Percentiles rank a stretch among this genome's conserved stretches.
These are phyloP conservation scores for Camelina laxa DNA, from an alignment of 345 rosid genomes.

Conservation along the genomic window DNA sequence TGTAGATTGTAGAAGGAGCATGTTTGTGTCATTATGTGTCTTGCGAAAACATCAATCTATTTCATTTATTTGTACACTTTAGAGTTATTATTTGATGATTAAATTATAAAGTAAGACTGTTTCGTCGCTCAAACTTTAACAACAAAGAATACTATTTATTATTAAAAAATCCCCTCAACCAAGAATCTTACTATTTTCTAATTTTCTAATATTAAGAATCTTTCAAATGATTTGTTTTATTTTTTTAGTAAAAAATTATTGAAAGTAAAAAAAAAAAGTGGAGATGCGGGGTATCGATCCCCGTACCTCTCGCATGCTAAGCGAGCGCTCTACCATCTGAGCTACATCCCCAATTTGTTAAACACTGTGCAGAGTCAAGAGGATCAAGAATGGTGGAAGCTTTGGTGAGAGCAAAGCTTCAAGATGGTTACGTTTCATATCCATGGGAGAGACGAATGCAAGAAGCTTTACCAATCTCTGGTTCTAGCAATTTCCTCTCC, in stretches of 20 bases:
- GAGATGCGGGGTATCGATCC: constrained; percentile 91
- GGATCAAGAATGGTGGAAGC: constrained; percentile 80
- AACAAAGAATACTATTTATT: too few species aligned
- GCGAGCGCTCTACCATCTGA: constrained; percentile 96
- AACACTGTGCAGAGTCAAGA: constrained; percentile 64
- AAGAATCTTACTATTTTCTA: too few species aligned
- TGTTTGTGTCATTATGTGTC: background rate
- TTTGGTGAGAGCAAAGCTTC: constrained; percentile 69
- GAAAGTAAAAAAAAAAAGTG: constrained; percentile 9
- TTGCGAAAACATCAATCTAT: background rate
- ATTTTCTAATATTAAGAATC: too few species aligned
- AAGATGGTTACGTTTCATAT: constrained; percentile 91
- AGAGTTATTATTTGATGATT: constrained; percentile 13
- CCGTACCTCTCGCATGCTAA: constrained; percentile 92
- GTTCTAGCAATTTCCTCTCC: constrained; percentile 86
- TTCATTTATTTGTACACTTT: too few species aligned
- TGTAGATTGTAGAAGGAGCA: background rate
- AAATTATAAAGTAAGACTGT: background rate
- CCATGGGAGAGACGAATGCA: constrained; percentile 82
- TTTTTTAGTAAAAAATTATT: background rate
- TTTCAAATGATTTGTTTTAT: too few species aligned
- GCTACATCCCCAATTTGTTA: constrained; percentile 64
- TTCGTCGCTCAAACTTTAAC: too few species aligned
- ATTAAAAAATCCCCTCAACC: too few species aligned
- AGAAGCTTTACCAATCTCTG: constrained; percentile 65